Evolutionary conservation across 805 yeast genomes (phyloP).

Genomic region (Wickerhamiella occidentalis): DNA sequence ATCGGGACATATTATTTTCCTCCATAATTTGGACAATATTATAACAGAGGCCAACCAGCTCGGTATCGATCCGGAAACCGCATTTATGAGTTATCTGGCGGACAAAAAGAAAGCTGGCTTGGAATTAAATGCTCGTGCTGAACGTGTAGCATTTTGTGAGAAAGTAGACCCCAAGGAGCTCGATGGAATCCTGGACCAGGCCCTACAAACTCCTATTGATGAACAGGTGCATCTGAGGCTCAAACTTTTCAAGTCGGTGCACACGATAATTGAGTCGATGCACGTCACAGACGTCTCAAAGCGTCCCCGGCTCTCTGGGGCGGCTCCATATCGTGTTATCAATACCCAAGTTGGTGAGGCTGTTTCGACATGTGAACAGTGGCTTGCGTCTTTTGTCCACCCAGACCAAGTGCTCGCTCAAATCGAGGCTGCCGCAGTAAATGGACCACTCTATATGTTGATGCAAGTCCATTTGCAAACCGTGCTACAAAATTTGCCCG

Average conservation of each 20-base stretch:
- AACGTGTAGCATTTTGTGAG: background rate
- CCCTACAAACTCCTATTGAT: background rate
- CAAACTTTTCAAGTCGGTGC: background rate
- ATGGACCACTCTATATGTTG: background rate
- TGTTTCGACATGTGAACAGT: background rate
- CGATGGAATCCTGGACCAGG: background rate
- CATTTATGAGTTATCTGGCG: background rate
- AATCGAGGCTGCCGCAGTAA: constrained; percentile 3
- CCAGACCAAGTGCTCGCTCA: constrained; percentile 6
- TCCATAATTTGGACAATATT: background rate
- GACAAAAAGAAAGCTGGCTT: background rate
- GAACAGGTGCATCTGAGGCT: constrained; percentile 3
- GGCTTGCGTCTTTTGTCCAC: constrained; percentile 4
- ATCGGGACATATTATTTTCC: background rate
- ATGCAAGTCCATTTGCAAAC: constrained; percentile 1
- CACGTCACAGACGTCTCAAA: background rate
- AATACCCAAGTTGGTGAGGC: constrained; percentile 4
- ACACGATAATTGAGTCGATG: background rate
- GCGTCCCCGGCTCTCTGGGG: constrained; percentile 10
- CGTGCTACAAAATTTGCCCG: background rate
- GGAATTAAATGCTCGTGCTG: background rate
- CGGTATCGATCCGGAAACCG: background rate
- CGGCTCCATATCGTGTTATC: constrained; percentile 1
- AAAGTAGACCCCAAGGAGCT: constrained; percentile 1
- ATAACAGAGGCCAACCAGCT: background rate